phyloP scores from a whole-genome alignment of 441 rosid species.

The Jatropha multifida region DNA sequence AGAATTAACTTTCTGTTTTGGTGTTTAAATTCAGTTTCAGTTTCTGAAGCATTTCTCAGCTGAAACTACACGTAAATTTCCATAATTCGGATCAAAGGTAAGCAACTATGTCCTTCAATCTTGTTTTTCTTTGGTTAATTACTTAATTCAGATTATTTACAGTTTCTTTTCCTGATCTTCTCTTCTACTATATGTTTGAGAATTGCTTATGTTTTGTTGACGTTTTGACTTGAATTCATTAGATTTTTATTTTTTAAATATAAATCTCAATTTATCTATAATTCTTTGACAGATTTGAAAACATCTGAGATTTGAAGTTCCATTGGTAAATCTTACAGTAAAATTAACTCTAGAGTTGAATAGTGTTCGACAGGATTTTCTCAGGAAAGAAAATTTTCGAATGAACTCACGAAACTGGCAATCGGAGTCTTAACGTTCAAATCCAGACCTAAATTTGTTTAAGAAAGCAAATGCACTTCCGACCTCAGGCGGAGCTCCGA shows the following conservation, averaged over 20 bases:
- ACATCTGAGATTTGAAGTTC: constrained; percentile 7
- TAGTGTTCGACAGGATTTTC: background rate
- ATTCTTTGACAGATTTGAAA: constrained; percentile 32
- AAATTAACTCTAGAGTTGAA: background rate
- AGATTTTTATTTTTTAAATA: constrained; percentile 25
- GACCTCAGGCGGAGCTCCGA: constrained; percentile 35
- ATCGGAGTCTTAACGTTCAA: background rate
- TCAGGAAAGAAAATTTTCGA: background rate
- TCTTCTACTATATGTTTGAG: constrained; percentile 8
- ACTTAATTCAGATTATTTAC: constrained; percentile 13
- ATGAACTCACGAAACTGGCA: background rate
- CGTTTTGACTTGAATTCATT: constrained; percentile 34
- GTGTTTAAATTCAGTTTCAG: constrained; percentile 20
- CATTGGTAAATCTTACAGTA: background rate
- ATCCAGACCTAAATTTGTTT: constrained; percentile 2
- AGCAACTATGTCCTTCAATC: background rate
- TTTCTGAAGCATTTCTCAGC: constrained; percentile 19
- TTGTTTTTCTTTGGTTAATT: background rate
- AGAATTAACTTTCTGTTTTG: background rate
- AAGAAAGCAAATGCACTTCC: constrained; percentile 35
- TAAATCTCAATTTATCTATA: background rate
- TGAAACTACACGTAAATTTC: constrained; percentile 9
- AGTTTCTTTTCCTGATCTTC: background rate
- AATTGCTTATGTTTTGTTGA: constrained; percentile 3
- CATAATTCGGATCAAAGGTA: constrained; percentile 40